Percentiles rank a stretch among this genome's conserved stretches.
Evolutionary conservation across 371 early-diverging fungal species (phyloP).

Genomic region (Apophysomyces variabilis): DNA sequence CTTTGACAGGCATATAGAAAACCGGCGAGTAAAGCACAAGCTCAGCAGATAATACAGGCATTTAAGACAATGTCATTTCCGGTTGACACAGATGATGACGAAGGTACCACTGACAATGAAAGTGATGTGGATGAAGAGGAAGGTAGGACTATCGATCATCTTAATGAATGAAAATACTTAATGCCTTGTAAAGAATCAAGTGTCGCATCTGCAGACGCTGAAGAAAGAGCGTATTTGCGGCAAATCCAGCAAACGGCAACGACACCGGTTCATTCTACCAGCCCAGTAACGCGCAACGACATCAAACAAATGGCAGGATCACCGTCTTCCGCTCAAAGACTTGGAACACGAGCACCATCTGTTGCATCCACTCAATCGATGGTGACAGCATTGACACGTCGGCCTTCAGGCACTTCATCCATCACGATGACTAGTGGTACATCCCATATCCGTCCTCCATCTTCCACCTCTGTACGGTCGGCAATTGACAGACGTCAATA

Average conservation of each 20-base stretch:
- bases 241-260: constrained; percentile 22
- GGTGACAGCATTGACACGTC: constrained; percentile 30
- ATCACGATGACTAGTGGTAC: constrained; percentile 9
- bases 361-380: constrained; percentile 35
- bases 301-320: constrained; percentile 8
- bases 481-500: constrained; percentile 4
- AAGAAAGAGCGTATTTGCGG: constrained; percentile 31
- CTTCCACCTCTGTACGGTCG: constrained; percentile 9
- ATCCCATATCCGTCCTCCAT: constrained; percentile 12
- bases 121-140: constrained; percentile 14
- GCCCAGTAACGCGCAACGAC: background rate
- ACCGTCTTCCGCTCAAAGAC: constrained; percentile 2
- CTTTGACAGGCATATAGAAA: constrained; percentile 41
- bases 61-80: constrained; percentile 36
- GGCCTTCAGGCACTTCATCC: constrained; percentile 21
- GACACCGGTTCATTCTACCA: constrained; percentile 11
- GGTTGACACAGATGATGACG: constrained; percentile 24
- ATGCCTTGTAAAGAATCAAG: constrained; percentile 14
- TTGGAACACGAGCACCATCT: constrained; percentile 22
- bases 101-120: constrained; percentile 26
- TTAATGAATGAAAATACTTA: background rate
- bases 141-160: background rate
- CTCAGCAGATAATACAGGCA: constrained; percentile 51
- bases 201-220: constrained; percentile 30
- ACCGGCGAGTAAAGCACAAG: constrained; percentile 45